Evolutionary conservation across 2,329 filamentous ascomycete species (phyloP).

Genomic region (Fusarium buxicola): DNA sequence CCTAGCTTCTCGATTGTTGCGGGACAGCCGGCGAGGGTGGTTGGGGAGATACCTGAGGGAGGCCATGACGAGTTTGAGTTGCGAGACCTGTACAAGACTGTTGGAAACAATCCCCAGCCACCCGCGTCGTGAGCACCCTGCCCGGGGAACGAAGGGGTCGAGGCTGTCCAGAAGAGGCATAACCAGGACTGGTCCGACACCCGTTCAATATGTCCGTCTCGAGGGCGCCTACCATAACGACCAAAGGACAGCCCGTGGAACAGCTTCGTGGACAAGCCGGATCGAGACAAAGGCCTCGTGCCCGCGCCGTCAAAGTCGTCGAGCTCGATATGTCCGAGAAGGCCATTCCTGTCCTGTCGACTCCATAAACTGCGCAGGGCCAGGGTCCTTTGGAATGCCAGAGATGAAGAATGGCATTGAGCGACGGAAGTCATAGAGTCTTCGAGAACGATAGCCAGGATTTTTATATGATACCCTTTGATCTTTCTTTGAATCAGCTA

Average conservation of each 20-base stretch:
- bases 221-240: neutral
- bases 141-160: neutral
- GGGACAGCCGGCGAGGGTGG: slow-evolving; percentile 80
- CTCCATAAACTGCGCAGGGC: neutral
- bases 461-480: slow-evolving; percentile 43
- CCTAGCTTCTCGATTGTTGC: slow-evolving; percentile 94
- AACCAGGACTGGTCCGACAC: no score
- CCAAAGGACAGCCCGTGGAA: neutral
- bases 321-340: no score
- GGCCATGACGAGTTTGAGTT: slow-evolving; percentile 73
- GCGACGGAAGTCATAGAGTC: neutral
- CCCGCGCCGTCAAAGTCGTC: no score
- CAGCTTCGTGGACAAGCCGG: neutral
- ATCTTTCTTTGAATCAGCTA: neutral
- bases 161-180: neutral
- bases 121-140: slow-evolving; percentile 41
- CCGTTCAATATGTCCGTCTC: neutral
- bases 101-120: slow-evolving; percentile 66
- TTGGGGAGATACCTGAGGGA: slow-evolving; percentile 84
- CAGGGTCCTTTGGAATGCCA: neutral
- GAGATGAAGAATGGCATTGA: neutral
- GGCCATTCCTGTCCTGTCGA: no score
- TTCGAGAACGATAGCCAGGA: slow-evolving; percentile 15
- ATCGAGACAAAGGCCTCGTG: neutral
- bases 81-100: slow-evolving; percentile 71